Evolutionary conservation across 2,329 filamentous ascomycete species (phyloP).

Genomic region (Periconia sp.): DNA sequence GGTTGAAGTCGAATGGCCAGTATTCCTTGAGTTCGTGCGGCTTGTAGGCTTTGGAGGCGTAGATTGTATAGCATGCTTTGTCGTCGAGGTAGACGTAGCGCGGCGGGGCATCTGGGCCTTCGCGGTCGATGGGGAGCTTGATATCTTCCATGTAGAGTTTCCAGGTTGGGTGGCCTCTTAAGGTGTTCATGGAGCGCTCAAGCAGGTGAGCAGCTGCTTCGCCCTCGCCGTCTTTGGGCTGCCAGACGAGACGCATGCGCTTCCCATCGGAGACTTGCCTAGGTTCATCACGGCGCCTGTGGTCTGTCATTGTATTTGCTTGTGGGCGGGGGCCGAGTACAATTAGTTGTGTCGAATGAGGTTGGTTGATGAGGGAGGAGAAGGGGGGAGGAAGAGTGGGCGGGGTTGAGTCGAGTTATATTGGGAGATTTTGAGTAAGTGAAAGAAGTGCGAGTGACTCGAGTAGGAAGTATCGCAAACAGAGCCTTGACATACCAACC

Average conservation of each 20-base stretch:
- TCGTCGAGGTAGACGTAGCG: conserved; percentile 47
- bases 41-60: conserved; percentile 30
- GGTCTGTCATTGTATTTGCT: neutral
- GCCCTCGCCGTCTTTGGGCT: conserved; percentile 41
- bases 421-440: neutral
- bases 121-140: conserved; percentile 22
- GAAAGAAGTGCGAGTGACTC: too few relatives aligned
- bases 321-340: neutral
- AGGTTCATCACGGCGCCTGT: neutral
- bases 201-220: conserved; percentile 28
- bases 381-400: neutral
- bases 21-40: conserved; percentile 20
- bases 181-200: conserved; percentile 1
- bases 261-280: conserved; percentile 30
- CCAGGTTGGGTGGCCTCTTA: conserved; percentile 41
- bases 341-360: neutral
- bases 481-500: too few relatives aligned
- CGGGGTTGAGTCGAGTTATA: neutral
- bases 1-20: conserved; percentile 45
- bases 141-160: conserved; percentile 42
- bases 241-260: conserved; percentile 41
- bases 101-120: conserved; percentile 33
- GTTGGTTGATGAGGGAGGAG: neutral
- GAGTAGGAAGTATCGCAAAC: too few relatives aligned
- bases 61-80: conserved; percentile 37